Evolutionary conservation across 768 basidiomycete species (phyloP).

Genomic region (Tubosaeta sp.): DNA sequence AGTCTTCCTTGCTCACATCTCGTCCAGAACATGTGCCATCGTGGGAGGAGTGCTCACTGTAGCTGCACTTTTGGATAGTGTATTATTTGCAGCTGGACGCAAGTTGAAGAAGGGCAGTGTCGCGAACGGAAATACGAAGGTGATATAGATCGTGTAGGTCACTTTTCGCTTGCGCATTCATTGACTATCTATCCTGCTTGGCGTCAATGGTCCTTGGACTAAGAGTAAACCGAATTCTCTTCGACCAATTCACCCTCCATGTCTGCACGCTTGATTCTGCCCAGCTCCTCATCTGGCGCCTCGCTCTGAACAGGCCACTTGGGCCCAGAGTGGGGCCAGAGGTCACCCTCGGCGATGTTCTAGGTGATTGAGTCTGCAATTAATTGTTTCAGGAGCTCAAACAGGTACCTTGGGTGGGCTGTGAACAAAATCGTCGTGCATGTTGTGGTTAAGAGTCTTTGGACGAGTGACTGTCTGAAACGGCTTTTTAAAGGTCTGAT

Average conservation of each 20-base stretch:
- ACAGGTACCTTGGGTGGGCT: background rate
- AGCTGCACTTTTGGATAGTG: slow-evolving; percentile 81
- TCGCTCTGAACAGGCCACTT: slow-evolving; percentile 21
- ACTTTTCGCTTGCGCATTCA: slow-evolving; percentile 5
- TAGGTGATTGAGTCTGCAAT: background rate
- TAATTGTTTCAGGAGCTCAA: background rate
- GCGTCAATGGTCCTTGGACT: background rate
- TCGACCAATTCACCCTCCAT: slow-evolving; percentile 14
- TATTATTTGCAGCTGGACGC: slow-evolving; percentile 79
- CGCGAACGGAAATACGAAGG: slow-evolving; percentile 27
- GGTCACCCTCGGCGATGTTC: slow-evolving; percentile 12
- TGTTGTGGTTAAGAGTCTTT: slow-evolving; percentile 23
- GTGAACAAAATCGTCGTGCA: slow-evolving; percentile 31
- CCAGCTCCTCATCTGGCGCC: slow-evolving; percentile 7
- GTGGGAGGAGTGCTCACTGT: slow-evolving; percentile 96
- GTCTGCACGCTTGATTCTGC: slow-evolving; percentile 17
- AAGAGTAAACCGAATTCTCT: slow-evolving; percentile 24
- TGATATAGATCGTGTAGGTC: slow-evolving; percentile 25
- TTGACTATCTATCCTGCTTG: slow-evolving; percentile 14
- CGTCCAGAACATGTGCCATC: slow-evolving; percentile 85
- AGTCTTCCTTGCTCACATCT: background rate
- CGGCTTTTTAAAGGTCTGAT: background rate
- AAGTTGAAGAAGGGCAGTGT: slow-evolving; percentile 59
- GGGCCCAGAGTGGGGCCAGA: background rate
- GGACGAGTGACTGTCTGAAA: background rate